Percentiles rank a stretch among this genome's conserved stretches.
These are phyloP conservation scores for Pythium insidiosum DNA, from an alignment of 352 stramenopile species.

Conservation along the genomic window DNA sequence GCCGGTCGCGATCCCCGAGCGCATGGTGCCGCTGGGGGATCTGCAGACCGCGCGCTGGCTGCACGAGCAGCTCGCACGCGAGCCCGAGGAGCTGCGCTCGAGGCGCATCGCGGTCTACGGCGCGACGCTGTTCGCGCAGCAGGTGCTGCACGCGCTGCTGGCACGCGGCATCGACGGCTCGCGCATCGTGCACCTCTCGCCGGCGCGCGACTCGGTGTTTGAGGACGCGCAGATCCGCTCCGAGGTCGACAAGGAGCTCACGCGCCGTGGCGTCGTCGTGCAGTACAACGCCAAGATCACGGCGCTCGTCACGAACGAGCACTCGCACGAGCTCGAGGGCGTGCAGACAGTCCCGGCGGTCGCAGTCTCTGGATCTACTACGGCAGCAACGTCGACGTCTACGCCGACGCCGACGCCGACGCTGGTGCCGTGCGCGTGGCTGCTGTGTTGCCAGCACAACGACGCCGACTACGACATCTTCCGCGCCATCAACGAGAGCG, in stretches of 20 bases:
- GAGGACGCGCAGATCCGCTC: conserved; percentile 47
- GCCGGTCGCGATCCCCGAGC: conserved; percentile 2
- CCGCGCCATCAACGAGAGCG: conserved; percentile 84
- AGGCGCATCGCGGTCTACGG: conserved; percentile 51
- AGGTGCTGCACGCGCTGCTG: conserved; percentile 55
- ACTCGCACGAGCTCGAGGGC: conserved; percentile 30
- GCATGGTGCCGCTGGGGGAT: conserved; percentile 16
- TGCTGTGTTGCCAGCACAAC: conserved; percentile 81
- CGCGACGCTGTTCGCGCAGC: conserved; percentile 49
- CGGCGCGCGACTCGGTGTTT: conserved; percentile 34
- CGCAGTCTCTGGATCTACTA: conserved; percentile 1
- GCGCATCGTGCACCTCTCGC: conserved; percentile 52
- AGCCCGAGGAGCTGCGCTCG: conserved; percentile 2
- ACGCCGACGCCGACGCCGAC: not conserved
- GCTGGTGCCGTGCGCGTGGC: conserved; percentile 37
- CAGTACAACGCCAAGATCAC: conserved; percentile 44
- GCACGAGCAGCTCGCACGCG: conserved; percentile 6
- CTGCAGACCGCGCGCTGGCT: conserved; percentile 13
- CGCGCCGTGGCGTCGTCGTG: conserved; percentile 22
- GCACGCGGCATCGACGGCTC: conserved; percentile 25
- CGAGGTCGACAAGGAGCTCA: conserved; percentile 52
- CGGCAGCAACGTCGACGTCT: not conserved
- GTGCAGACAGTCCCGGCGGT: conserved; percentile 21
- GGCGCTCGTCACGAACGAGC: conserved; percentile 20
- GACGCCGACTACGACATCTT: conserved; percentile 87